Conservation (phyloP, 2,329 filamentous ascomycete species). For the Leptographium radiaticola region DNA sequence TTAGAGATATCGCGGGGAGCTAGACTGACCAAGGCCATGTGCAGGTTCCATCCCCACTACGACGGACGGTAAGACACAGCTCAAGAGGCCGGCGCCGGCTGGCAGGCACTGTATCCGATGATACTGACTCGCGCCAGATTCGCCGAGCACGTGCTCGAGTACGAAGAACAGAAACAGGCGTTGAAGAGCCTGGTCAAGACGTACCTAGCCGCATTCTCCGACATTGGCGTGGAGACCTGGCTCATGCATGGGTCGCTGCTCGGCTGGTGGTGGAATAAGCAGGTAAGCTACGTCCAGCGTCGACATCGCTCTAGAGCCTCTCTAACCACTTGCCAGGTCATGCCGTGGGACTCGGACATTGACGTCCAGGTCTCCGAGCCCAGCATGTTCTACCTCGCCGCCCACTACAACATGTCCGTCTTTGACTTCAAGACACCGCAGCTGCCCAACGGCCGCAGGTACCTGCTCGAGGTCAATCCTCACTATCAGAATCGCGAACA, state of each 20-base stretch:
- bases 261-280: constrained; percentile 75
- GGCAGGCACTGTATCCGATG: constrained; percentile 3
- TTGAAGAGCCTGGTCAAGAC: constrained; percentile 56
- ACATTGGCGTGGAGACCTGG: constrained; percentile 63
- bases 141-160: constrained; percentile 23
- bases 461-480: constrained; percentile 36
- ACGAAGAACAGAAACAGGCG: constrained; percentile 46
- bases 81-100: background rate
- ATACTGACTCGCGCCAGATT: constrained; percentile 17
- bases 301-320: too few species aligned
- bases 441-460: constrained; percentile 26
- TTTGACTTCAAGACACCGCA: constrained; percentile 28
- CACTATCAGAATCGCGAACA: constrained; percentile 24
- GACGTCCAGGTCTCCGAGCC: constrained; percentile 59
- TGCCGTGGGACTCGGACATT: constrained; percentile 68
- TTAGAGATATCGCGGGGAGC: too few species aligned
- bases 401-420: constrained; percentile 49
- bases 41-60: constrained; percentile 5
- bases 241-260: constrained; percentile 73
- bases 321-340: constrained; percentile 1
- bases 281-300: constrained; percentile 16
- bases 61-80: constrained; percentile 3
- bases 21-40: background rate
- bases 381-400: constrained; percentile 52
- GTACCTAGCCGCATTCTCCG: constrained; percentile 55